Evolutionary conservation across 306 rosid species (phyloP), one percentile per base, ranked within the genome.

Genomic region (Rosa multiflora): DNA sequence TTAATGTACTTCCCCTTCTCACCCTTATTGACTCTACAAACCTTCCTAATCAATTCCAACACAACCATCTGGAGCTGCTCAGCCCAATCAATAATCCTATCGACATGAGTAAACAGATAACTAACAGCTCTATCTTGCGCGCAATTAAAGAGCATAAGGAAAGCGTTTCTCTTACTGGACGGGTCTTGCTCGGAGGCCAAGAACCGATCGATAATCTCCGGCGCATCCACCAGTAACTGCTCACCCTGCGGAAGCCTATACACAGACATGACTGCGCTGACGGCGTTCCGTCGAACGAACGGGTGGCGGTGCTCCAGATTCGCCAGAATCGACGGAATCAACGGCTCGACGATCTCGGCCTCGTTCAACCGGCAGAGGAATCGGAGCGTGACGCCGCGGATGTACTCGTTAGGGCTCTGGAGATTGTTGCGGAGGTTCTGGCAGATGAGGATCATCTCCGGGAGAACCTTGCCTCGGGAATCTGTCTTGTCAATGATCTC

Each of bases 391-490:
- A 90, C 99, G 52, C 98, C 99, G 23, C 99, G 98, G 62, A 96
- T 89, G 80, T 86, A 96, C 93, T 96, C 99, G 55, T 96, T 96
- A 0, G 98, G 96, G 66, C 86, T 90, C 68, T 90, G 94, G n/a
- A 96, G 96, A 37, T 96, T 96, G 86, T 96, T 96, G 46, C 96
- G 91, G 49, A 96, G 97, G 69, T 93, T 96, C 86, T 96, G 99
- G 82, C 99, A 96, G 47, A 96, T 96, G 53, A 96, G 89, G 83
- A 93, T 93, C 99, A 96, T 96, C 81, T 96, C 99, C 0, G 99
- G 99, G 3, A 96, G 91, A 26, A 93, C 88, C 63, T 93, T 96
- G 37, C 99, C 99, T 0, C 77, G 81, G 2, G 99, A 88, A 85
- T 96, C 99, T 39, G 97, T 96, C 64, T 91, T 93, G 48, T 96